Percentiles rank a stretch among this genome's conserved stretches.
Evolutionary conservation across 2,329 filamentous ascomycete genomes (phyloP).

Genomic region (Colletotrichum sp.): DNA sequence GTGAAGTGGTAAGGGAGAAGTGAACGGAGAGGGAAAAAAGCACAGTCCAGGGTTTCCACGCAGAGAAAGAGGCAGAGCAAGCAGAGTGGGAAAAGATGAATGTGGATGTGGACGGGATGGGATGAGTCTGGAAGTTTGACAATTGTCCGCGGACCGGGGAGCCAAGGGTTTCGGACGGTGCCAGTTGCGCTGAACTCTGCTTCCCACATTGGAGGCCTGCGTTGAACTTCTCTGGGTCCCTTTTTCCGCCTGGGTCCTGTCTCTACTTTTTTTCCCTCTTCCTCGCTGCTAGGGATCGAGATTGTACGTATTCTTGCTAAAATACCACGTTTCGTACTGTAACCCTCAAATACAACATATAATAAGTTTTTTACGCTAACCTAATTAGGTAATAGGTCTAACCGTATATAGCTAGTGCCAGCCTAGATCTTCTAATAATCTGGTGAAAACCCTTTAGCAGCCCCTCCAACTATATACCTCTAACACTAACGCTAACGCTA

Average conservation of each 20-base stretch:
- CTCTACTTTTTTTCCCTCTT: not conserved
- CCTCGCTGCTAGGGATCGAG: too few relatives aligned
- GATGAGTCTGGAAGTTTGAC: not conserved
- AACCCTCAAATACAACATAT: too few relatives aligned
- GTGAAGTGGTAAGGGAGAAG: not conserved
- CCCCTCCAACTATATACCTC: too few relatives aligned
- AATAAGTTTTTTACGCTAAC: too few relatives aligned
- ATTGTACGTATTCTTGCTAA: too few relatives aligned
- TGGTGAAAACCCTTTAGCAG: too few relatives aligned
- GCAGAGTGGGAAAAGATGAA: not conserved
- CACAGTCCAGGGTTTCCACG: not conserved
- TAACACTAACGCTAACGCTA: too few relatives aligned
- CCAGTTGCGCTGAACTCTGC: not conserved
- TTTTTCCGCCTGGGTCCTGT: not conserved
- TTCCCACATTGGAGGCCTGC: constrained; percentile 6
- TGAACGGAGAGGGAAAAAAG: not conserved
- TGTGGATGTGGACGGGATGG: not conserved
- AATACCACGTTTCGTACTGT: too few relatives aligned
- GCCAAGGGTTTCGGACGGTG: not conserved
- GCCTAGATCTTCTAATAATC: too few relatives aligned
- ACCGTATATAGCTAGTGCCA: too few relatives aligned
- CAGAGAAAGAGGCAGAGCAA: not conserved
- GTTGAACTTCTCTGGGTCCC: not conserved
- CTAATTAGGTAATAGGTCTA: too few relatives aligned
- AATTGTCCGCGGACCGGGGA: not conserved